A percentile compares a stretch with the other conserved stretches of the same genome.
Conservation (phyloP, 1,284 basidiomycete genomes). For the Trichosporon sp. region DNA sequence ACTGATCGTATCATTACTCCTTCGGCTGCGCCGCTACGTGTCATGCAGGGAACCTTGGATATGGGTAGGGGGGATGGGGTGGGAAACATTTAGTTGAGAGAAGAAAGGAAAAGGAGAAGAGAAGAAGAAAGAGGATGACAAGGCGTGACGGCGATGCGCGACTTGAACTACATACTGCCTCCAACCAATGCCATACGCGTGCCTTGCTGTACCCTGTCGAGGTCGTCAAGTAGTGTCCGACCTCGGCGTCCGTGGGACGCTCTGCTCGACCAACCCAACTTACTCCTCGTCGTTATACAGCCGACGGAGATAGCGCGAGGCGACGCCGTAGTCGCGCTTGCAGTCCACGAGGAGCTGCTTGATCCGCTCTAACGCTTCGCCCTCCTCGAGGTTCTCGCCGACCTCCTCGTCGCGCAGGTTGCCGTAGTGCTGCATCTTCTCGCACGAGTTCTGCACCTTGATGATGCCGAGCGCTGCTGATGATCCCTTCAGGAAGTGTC, state of each 20-base stretch:
- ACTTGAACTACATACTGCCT: neutral
- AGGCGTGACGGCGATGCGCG: neutral
- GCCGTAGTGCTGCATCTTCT: conserved; percentile 86
- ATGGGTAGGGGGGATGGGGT: neutral
- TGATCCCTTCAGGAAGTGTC: conserved; percentile 93
- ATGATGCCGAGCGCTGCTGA: conserved; percentile 84
- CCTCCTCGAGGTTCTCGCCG: conserved; percentile 59
- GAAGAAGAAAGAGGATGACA: neutral
- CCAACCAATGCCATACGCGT: neutral
- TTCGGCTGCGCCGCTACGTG: neutral
- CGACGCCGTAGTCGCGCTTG: conserved; percentile 64
- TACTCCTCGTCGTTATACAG: conserved; percentile 57
- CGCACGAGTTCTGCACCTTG: conserved; percentile 79
- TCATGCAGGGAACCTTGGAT: neutral
- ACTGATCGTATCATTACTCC: neutral
- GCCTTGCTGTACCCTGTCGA: neutral
- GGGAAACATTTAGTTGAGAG: no score
- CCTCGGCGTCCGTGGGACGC: no score
- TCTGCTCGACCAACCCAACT: neutral
- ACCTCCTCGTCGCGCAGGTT: conserved; percentile 58
- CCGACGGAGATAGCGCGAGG: conserved; percentile 63
- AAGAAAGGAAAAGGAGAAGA: neutral
- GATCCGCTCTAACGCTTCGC: conserved; percentile 70
- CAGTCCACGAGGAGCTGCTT: conserved; percentile 61
- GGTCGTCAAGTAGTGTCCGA: no score